Conservation (phyloP, 176 grass and related monocot genomes). For the sorghum (Sorghum bicolor) region DNA sequence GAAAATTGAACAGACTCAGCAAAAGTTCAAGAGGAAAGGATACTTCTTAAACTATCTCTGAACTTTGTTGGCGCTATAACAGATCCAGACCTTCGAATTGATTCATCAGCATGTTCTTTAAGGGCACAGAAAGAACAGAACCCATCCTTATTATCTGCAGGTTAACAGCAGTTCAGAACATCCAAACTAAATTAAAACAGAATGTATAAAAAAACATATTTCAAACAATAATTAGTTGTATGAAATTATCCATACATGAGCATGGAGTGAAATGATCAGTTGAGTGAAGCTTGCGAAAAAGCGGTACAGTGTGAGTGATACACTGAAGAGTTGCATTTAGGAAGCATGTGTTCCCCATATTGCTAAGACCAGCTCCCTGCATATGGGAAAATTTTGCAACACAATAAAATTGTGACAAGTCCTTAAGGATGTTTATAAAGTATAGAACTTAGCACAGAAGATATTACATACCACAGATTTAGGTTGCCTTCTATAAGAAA, state of each 20-base stretch:
- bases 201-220: not conserved
- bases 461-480: conserved; percentile 45
- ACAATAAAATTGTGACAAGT: not conserved
- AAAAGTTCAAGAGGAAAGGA: conserved; percentile 53
- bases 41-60: conserved; percentile 81
- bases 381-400: not conserved
- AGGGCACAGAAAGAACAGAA: conserved; percentile 89
- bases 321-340: conserved; percentile 86
- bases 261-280: conserved; percentile 55
- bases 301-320: conserved; percentile 84
- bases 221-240: not conserved
- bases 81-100: conserved; percentile 54
- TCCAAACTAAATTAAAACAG: not conserved
- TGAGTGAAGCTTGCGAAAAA: conserved; percentile 55
- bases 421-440: not conserved
- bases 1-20: not conserved
- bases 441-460: conserved; percentile 4
- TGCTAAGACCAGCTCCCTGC: conserved; percentile 80
- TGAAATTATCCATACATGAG: conserved; percentile 42
- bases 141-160: conserved; percentile 50
- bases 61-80: conserved; percentile 58
- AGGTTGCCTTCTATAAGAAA: conserved; percentile 19
- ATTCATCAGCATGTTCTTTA: conserved; percentile 59
- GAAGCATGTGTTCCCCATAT: conserved; percentile 96
- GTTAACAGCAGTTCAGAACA: conserved; percentile 3